Percentiles rank a stretch among this genome's conserved stretches.
phyloP scores from a whole-genome alignment of 805 yeast genomes.

The Saccharomycopsis capsularis region DNA sequence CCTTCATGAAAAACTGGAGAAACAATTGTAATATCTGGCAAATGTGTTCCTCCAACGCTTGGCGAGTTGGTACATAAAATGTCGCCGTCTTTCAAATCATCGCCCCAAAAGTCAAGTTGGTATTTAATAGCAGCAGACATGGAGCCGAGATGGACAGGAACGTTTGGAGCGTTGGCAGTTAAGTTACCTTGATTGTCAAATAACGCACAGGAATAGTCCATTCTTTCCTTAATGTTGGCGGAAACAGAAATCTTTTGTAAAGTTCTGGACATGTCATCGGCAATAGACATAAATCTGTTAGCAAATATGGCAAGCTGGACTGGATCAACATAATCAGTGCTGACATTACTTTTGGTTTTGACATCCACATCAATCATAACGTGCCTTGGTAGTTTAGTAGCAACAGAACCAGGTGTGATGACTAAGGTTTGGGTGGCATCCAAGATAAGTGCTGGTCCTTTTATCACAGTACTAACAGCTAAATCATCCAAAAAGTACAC shows the following conservation, averaged over 20 bases:
- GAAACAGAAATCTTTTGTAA: constrained; percentile 38
- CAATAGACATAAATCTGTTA: constrained; percentile 45
- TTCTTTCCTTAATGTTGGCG: constrained; percentile 42
- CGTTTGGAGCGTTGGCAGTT: constrained; percentile 41
- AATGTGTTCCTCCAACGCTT: constrained; percentile 40
- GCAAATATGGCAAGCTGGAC: constrained; percentile 38
- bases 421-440: constrained; percentile 35
- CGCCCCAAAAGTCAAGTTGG: constrained; percentile 34
- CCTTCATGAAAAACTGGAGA: constrained; percentile 45
- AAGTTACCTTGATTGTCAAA: constrained; percentile 40
- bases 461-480: constrained; percentile 27
- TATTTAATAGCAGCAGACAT: constrained; percentile 38
- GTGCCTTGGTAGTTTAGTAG: constrained; percentile 32
- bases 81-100: constrained; percentile 36
- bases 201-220: constrained; percentile 43
- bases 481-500: constrained; percentile 3
- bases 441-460: constrained; percentile 34
- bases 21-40: constrained; percentile 48
- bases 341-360: constrained; percentile 33
- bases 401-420: constrained; percentile 32
- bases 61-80: constrained; percentile 39
- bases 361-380: constrained; percentile 22
- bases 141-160: constrained; percentile 43
- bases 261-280: constrained; percentile 43
- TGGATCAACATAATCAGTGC: constrained; percentile 33